Percentiles rank a stretch among this genome's conserved stretches.
These are phyloP conservation scores for Nowakowskiella sp. DNA, from an alignment of 192 early-diverging fungal species.

Conservation along the genomic window DNA sequence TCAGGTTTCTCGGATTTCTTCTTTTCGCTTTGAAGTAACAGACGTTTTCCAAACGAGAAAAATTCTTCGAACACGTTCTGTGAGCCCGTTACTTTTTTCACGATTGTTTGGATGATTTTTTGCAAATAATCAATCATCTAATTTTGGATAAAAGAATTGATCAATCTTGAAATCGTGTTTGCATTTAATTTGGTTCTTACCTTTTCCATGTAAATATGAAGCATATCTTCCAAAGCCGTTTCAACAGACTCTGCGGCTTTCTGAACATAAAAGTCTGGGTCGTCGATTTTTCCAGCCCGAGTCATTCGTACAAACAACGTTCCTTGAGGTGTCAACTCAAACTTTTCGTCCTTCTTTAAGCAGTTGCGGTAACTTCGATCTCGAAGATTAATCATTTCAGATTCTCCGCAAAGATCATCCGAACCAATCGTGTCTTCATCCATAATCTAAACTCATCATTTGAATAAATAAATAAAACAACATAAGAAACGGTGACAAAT, in stretches of 20 bases:
- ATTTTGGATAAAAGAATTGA: not conserved
- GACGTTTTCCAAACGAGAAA: no score
- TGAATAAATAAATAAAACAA: constrained; percentile 19
- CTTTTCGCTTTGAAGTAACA: no score
- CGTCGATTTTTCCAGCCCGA: constrained; percentile 34
- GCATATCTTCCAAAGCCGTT: constrained; percentile 33
- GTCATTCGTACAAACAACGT: constrained; percentile 22
- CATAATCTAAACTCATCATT: constrained; percentile 22
- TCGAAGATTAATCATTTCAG: constrained; percentile 11
- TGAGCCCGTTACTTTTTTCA: not conserved
- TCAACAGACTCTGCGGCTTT: constrained; percentile 23
- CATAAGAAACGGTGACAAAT: no score
- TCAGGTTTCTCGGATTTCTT: no score
- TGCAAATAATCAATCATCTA: not conserved
- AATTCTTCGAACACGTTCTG: not conserved
- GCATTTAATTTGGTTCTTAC: constrained; percentile 8
- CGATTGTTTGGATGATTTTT: not conserved
- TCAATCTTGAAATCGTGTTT: not conserved
- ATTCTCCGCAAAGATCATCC: constrained; percentile 23
- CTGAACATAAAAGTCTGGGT: constrained; percentile 30
- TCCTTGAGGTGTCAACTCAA: constrained; percentile 31
- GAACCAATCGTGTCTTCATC: constrained; percentile 26
- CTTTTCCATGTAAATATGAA: constrained; percentile 24
- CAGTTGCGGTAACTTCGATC: constrained; percentile 27
- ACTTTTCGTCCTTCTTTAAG: constrained; percentile 23